Evolutionary conservation across 2,329 filamentous ascomycete genomes (phyloP), one percentile per base, ranked within the genome.

Genomic region (Penicillium nordicum): DNA sequence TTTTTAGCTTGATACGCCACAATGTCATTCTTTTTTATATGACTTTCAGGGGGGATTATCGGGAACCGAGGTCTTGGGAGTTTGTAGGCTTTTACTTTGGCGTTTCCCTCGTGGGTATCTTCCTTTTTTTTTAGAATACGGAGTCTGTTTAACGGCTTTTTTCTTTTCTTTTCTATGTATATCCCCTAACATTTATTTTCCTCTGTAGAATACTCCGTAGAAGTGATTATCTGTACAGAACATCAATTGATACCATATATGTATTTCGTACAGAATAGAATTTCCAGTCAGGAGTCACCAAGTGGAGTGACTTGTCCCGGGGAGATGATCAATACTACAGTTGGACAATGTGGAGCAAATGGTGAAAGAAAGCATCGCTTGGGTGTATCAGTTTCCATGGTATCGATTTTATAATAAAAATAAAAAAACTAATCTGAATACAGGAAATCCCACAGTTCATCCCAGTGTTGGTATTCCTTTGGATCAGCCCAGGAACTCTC

Each of bases 301-400:
- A 53, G 53, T 61, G 54, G 60, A 52, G 57, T 49, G 49, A 50
- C 40, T 60, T 53, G 57, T 47, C 50, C 54, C 47, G 56, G 62
- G 50, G 50, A 58, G 57, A 46, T 57, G 62, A 63, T 64, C 62
- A 0, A 52, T 64, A 52, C 62, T 54, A 43, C n/a, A 30, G 52
- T 59, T 53, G 62, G 60, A 51, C 42, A 46, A 7, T 34, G 57
- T 53, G 54, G 60, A 49, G 50, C 38, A 23, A 37, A 25, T 25
- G 27, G 37, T 8, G 37, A 41, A 41, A 49, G 34, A 41, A 41
- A 29, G 41, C 14, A 43, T 29, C 41, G 23, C 14, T 36, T 43
- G 18, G 29, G 25, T 29, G 25, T 44, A 50, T 54, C 50, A 44
- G 25, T 50, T 50, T 18, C 46, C 44, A 50, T 23, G n/a, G 37